phyloP scores from a whole-genome alignment of 2,329 filamentous ascomycete genomes.

The Monilinia polystroma region DNA sequence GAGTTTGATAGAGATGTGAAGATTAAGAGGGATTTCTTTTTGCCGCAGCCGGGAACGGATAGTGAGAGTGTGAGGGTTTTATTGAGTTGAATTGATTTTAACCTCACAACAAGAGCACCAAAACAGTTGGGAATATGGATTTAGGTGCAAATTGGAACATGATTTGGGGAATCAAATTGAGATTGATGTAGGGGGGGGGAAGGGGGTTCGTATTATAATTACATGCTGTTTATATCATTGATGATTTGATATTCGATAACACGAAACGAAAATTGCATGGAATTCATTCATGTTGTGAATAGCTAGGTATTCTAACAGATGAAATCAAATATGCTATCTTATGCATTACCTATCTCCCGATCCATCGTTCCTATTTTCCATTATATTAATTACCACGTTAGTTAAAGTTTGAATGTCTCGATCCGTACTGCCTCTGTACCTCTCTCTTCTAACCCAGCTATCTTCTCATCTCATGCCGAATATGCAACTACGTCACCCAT shows the following conservation, averaged over 20 bases:
- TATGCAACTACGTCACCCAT: not conserved
- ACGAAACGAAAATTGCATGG: too few relatives aligned
- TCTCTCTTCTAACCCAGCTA: not conserved
- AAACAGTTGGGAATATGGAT: too few relatives aligned
- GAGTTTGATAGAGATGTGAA: conserved; percentile 27
- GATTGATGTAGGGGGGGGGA: too few relatives aligned
- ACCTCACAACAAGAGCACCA: too few relatives aligned
- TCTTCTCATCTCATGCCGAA: not conserved
- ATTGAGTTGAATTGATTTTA: conserved; percentile 2
- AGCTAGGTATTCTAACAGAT: too few relatives aligned
- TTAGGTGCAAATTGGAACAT: too few relatives aligned
- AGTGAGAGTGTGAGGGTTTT: conserved; percentile 21
- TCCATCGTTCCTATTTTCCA: not conserved
- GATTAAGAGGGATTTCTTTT: conserved; percentile 22
- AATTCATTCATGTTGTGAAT: too few relatives aligned
- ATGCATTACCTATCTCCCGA: not conserved
- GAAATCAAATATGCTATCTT: too few relatives aligned
- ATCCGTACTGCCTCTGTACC: not conserved
- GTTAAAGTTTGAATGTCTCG: not conserved
- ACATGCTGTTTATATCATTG: too few relatives aligned
- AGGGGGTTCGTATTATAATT: too few relatives aligned
- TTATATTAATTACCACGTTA: not conserved
- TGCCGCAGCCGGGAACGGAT: conserved; percentile 16
- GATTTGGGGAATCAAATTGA: too few relatives aligned
- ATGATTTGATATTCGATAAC: too few relatives aligned